phyloP scores from a whole-genome alignment of 2,329 filamentous ascomycete species.

The Cladosporium sp. region DNA sequence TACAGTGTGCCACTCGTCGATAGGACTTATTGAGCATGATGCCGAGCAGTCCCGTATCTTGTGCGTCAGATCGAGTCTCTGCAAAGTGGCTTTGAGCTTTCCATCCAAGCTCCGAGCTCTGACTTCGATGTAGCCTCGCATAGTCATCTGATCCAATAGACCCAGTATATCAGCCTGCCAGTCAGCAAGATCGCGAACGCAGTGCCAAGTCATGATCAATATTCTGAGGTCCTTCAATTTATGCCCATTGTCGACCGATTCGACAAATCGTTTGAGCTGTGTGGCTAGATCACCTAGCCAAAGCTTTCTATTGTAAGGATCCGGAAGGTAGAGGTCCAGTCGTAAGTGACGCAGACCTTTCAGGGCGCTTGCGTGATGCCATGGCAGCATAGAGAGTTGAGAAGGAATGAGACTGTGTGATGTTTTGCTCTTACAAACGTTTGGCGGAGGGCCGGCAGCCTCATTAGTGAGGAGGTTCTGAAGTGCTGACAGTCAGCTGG shows the following conservation, averaged over 20 bases:
- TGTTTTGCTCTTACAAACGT: neutral
- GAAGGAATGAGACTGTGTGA: neutral
- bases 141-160: constrained; percentile 17
- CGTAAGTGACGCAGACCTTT: constrained; percentile 16
- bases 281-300: neutral
- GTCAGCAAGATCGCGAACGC: constrained; percentile 10
- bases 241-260: constrained; percentile 14
- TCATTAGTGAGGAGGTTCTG: neutral
- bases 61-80: neutral
- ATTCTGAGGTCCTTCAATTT: constrained; percentile 17
- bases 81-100: neutral
- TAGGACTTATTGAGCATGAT: neutral
- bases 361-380: constrained; percentile 16
- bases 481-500: neutral
- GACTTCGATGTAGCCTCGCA: constrained; percentile 17
- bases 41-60: neutral
- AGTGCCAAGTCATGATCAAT: constrained; percentile 15
- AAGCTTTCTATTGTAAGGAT: neutral
- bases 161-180: constrained; percentile 15
- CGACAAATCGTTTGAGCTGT: constrained; percentile 9
- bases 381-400: constrained; percentile 16
- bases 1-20: neutral
- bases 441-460: neutral
- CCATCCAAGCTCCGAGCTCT: constrained; percentile 16
- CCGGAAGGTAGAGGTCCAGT: constrained; percentile 19